A percentile compares a stretch with the other conserved stretches of the same genome.
phyloP scores from a whole-genome alignment of 352 stramenopile genomes.

The Albugo laibachii region DNA sequence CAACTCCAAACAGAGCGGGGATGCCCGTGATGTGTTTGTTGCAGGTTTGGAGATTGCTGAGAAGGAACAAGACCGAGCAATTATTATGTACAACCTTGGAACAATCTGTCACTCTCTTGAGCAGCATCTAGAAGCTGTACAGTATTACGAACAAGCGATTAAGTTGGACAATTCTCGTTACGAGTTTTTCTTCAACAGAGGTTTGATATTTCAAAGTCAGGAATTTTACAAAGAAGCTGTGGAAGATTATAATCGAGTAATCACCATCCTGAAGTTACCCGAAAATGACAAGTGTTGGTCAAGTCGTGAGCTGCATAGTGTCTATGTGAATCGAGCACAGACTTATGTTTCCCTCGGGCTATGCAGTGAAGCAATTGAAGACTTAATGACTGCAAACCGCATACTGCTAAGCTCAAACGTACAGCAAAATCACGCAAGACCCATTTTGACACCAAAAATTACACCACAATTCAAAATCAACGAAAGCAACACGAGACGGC shows the following conservation, averaged over 20 bases:
- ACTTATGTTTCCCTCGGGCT: conserved; percentile 29
- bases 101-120: conserved; percentile 18
- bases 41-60: conserved; percentile 13
- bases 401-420: conserved; percentile 2
- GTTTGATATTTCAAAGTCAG: conserved; percentile 27
- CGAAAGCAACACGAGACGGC: conserved; percentile 10
- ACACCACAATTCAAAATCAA: conserved; percentile 6
- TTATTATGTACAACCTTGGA: conserved; percentile 28
- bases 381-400: conserved; percentile 12
- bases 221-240: conserved; percentile 26
- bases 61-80: conserved; percentile 4
- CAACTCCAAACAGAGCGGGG: conserved; percentile 19
- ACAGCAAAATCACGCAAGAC: background rate
- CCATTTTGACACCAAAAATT: background rate
- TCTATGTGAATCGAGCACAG: conserved; percentile 23
- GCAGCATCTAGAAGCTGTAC: conserved; percentile 19
- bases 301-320: too few relatives aligned
- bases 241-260: conserved; percentile 27
- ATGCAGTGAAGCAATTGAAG: conserved; percentile 18
- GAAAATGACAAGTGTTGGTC: too few relatives aligned
- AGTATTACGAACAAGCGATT: conserved; percentile 34
- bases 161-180: conserved; percentile 14
- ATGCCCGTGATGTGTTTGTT: conserved; percentile 22
- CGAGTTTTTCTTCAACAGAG: conserved; percentile 39
- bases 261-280: conserved; percentile 8